Evolutionary conservation across 108 stramenopile species (phyloP).

Genomic region (Pseudonitzschia multiseries): DNA sequence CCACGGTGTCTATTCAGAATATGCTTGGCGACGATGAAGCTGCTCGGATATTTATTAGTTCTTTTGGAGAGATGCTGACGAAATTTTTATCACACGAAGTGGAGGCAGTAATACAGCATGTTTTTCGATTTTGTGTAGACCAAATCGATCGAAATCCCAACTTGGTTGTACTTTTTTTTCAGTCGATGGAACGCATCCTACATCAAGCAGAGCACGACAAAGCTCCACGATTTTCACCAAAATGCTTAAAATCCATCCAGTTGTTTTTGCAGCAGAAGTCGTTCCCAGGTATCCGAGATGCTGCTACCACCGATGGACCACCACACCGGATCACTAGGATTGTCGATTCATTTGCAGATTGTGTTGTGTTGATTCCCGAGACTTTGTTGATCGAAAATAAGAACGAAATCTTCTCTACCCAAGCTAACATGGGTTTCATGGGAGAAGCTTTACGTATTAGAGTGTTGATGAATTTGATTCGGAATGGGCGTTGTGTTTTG

Average conservation of each 20-base stretch:
- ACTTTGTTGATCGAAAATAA: constrained; percentile 22
- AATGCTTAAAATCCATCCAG: constrained; percentile 40
- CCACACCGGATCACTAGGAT: constrained; percentile 15
- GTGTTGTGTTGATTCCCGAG: constrained; percentile 29
- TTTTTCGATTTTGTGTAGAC: constrained; percentile 50
- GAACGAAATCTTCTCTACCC: constrained; percentile 16
- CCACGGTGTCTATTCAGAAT: constrained; percentile 25
- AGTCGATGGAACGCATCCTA: constrained; percentile 26
- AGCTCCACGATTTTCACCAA: constrained; percentile 41
- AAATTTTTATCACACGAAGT: constrained; percentile 54
- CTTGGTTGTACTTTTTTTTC: constrained; percentile 23
- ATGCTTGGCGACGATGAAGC: constrained; percentile 35
- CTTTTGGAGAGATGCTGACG: constrained; percentile 41
- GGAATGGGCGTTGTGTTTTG: constrained; percentile 22
- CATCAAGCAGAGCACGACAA: constrained; percentile 23
- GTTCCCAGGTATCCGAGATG: constrained; percentile 47
- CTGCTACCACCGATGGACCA: constrained; percentile 19
- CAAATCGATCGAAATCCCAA: constrained; percentile 28
- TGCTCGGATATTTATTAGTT: constrained; percentile 35
- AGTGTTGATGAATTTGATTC: constrained; percentile 34
- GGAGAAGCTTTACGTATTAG: constrained; percentile 31
- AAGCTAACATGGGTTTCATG: constrained; percentile 28
- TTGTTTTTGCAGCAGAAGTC: constrained; percentile 37
- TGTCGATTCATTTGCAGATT: constrained; percentile 29
- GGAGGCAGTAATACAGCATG: constrained; percentile 34